Conservation (phyloP, 31 red algal genomes). For the Bonnemaisonia californica region DNA sequence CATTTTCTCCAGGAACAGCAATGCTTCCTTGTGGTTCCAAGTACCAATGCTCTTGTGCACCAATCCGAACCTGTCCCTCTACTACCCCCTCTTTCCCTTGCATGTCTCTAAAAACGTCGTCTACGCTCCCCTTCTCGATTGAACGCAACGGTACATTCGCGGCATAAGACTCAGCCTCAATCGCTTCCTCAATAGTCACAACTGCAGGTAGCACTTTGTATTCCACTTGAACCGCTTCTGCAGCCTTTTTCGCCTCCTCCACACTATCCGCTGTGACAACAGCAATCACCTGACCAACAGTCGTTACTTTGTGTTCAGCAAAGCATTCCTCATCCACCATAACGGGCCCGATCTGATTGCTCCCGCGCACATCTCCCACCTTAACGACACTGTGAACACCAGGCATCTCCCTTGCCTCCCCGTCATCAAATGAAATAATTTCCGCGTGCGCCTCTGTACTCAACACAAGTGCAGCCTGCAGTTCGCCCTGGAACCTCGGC, state of each 20-base stretch:
- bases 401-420: conserved; percentile 32
- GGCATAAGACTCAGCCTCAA: conserved; percentile 41
- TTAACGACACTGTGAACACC: conserved; percentile 66
- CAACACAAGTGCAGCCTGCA: conserved; percentile 72
- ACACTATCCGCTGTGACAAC: conserved; percentile 67
- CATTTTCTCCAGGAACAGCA: conserved; percentile 75
- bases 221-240: conserved; percentile 46
- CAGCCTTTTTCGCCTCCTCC: conserved; percentile 62
- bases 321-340: conserved; percentile 79
- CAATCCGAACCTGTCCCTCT: conserved; percentile 70
- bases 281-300: conserved; percentile 76
- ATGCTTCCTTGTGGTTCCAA: conserved; percentile 81
- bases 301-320: conserved; percentile 69
- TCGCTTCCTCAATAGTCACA: conserved; percentile 81
- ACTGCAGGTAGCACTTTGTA: conserved; percentile 74
- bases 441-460: conserved; percentile 56
- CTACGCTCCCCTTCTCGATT: conserved; percentile 69
- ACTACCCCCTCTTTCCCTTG: conserved; percentile 5
- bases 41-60: conserved; percentile 94
- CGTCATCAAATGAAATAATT: conserved; percentile 44
- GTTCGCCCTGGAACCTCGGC: conserved; percentile 45
- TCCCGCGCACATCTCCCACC: conserved; percentile 63
- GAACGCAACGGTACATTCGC: conserved; percentile 35
- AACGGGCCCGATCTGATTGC: conserved; percentile 64
- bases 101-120: conserved; percentile 14